Percentiles rank a stretch among this genome's conserved stretches.
Conservation (phyloP, 352 stramenopile genomes). For the Phytophthora idaei region DNA sequence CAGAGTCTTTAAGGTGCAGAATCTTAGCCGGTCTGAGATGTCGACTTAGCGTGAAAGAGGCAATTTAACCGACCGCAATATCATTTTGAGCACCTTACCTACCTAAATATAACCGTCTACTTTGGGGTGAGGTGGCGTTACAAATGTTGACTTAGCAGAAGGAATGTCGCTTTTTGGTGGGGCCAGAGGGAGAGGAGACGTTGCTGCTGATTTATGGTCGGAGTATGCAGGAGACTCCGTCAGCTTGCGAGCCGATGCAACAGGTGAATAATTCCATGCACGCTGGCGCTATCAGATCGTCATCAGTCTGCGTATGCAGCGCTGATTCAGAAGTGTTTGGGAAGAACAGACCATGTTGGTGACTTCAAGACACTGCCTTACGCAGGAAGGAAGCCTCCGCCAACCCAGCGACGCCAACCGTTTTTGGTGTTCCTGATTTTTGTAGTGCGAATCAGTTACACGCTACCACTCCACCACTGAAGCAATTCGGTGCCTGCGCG, state of each 20-base stretch:
- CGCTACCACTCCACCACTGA: conserved; percentile 19
- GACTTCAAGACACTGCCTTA: neutral
- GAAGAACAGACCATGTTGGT: neutral
- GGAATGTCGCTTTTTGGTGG: conserved; percentile 27
- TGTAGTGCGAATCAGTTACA: conserved; percentile 33
- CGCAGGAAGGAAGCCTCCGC: neutral
- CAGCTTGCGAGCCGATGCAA: conserved; percentile 6
- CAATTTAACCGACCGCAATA: neutral
- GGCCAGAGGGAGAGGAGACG: conserved; percentile 31
- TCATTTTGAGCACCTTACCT: neutral
- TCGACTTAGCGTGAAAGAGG: conserved; percentile 5
- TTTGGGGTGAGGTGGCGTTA: conserved; percentile 14
- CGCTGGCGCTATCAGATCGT: conserved; percentile 9
- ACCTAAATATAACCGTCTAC: conserved; percentile 6
- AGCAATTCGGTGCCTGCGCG: conserved; percentile 18
- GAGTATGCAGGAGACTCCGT: conserved; percentile 15
- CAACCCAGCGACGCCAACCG: conserved; percentile 1
- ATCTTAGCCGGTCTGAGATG: conserved; percentile 19
- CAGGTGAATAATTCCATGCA: neutral
- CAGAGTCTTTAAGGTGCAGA: conserved; percentile 24
- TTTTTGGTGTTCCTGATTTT: conserved; percentile 32
- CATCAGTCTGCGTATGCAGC: conserved; percentile 12
- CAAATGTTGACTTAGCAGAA: conserved; percentile 19
- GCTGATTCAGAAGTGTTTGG: conserved; percentile 5
- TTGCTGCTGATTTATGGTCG: conserved; percentile 41